Base-by-base conservation (phyloP, 2,329 filamentous ascomycete species). In the Helotiales sp. region DNA sequence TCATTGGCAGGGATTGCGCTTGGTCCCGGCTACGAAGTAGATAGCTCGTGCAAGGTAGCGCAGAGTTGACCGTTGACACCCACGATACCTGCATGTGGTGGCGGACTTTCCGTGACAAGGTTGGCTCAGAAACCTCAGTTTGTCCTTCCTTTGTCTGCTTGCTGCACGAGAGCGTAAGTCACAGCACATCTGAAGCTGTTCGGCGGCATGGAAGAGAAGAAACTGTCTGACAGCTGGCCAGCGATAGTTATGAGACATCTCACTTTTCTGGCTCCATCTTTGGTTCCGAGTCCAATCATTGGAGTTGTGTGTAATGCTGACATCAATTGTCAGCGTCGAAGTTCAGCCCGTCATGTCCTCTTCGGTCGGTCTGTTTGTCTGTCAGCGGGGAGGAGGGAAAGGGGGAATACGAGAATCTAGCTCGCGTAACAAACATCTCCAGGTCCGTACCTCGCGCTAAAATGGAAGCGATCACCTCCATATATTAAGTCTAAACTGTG, bases 161-260 rank as follows among this genome's bases (percentile, higher is more conserved):
- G 30, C 50, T 50, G 52, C 52, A 50, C 54, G 55, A 52, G 17
- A 62, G 43, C 43, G 17, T 8, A 49, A 17, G 26, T 3, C 10
- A 52, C 43, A 54, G 63, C 37, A 45, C 17, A 52, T 50, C 20
- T 20, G 50, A 61, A 65, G 55, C 30, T 47, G 26, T 7, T 30
- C 32, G 11, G 47, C n/a, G 22, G 59, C 49, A 63, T 40, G 20
- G 45, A 34, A 50, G 32, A 59, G 17, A 2, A 6, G 34, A 20
- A n/a, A 58, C 37, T 59, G 52, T 66, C 64, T 63, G 60, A 63
- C 61, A 67, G 45, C 65, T 67, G 65, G 45, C 63, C 20, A 28
- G n/a, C 34, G 43, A 47, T 37, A 67, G 45, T 43, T 26, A 26
- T 61, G 50, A 61, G 55, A 63, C 47, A 62, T 60, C 37, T 43